A percentile compares a stretch with the other conserved stretches of the same genome.
phyloP scores from a whole-genome alignment of 106 monocot species.

The Apostasia ramifera region DNA sequence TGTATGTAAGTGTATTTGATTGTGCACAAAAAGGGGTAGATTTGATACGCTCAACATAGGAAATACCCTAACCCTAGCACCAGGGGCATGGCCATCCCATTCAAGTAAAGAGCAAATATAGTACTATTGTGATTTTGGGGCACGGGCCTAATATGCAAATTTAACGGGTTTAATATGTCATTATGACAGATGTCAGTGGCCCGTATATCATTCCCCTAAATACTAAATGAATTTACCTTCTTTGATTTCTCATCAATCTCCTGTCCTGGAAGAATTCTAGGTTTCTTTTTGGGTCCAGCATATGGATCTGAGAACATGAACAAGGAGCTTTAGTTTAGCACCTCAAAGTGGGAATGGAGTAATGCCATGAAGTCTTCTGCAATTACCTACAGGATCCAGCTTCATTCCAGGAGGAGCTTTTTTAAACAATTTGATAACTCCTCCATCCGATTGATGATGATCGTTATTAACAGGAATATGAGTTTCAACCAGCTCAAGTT shows the following conservation, averaged over 20 bases:
- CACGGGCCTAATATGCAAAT: too few relatives aligned
- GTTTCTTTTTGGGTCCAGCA: conserved; percentile 43
- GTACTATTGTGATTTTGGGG: too few relatives aligned
- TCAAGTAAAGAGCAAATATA: too few relatives aligned
- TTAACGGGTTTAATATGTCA: too few relatives aligned
- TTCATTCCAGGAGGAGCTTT: conserved; percentile 69
- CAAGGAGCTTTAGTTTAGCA: conserved; percentile 13
- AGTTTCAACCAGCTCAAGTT: conserved; percentile 49
- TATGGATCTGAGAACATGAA: conserved; percentile 39
- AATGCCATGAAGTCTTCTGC: background rate
- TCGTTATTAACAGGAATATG: conserved; percentile 9
- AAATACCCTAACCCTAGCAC: too few relatives aligned
- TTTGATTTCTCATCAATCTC: conserved; percentile 91
- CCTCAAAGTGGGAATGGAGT: background rate
- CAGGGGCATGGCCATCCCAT: too few relatives aligned
- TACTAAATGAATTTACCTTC: conserved; percentile 22
- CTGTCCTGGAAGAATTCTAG: conserved; percentile 67
- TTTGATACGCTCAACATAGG: too few relatives aligned
- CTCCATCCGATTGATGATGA: conserved; percentile 18
- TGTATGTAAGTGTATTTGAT: too few relatives aligned
- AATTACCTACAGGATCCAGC: conserved; percentile 42
- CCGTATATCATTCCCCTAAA: too few relatives aligned
- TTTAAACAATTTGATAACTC: conserved; percentile 56
- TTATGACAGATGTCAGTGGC: too few relatives aligned
- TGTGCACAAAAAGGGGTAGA: too few relatives aligned